phyloP scores from a whole-genome alignment of 495 filamentous ascomycete species.

The Aspergillus bertholletiae region DNA sequence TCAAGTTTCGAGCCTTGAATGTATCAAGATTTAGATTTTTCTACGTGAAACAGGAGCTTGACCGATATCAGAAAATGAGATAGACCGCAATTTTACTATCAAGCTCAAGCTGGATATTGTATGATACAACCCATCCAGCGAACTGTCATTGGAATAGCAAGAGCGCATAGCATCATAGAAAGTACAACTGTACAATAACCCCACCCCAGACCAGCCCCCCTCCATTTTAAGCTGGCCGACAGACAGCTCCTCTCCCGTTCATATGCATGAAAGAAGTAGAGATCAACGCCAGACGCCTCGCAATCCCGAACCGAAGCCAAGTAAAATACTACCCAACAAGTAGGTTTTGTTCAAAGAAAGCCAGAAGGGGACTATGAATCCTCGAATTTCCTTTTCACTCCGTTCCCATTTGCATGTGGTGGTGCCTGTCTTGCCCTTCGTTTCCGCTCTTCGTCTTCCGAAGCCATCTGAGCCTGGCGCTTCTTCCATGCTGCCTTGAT shows the following conservation, averaged over 20 bases:
- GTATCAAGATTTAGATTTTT: background rate
- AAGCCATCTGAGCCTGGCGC: slow-evolving; percentile 31
- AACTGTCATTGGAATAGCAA: background rate
- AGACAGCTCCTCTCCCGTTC: background rate
- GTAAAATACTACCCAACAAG: background rate
- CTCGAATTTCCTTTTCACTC: slow-evolving; percentile 47
- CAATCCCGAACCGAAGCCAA: slow-evolving; percentile 4
- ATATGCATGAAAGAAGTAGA: background rate
- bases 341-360: background rate
- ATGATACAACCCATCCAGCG: background rate
- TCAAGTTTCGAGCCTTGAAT: background rate
- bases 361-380: slow-evolving; percentile 30
- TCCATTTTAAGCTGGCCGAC: background rate
- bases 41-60: background rate
- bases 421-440: slow-evolving; percentile 19
- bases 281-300: slow-evolving; percentile 17
- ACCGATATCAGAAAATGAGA: background rate
- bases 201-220: background rate
- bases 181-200: slow-evolving; percentile 5
- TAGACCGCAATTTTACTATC: background rate
- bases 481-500: slow-evolving; percentile 76
- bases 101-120: background rate
- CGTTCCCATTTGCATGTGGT: slow-evolving; percentile 31
- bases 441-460: slow-evolving; percentile 25
- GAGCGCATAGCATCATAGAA: slow-evolving; percentile 6